Conservation (phyloP, 805 yeast species). For the Starmerella apicola region DNA sequence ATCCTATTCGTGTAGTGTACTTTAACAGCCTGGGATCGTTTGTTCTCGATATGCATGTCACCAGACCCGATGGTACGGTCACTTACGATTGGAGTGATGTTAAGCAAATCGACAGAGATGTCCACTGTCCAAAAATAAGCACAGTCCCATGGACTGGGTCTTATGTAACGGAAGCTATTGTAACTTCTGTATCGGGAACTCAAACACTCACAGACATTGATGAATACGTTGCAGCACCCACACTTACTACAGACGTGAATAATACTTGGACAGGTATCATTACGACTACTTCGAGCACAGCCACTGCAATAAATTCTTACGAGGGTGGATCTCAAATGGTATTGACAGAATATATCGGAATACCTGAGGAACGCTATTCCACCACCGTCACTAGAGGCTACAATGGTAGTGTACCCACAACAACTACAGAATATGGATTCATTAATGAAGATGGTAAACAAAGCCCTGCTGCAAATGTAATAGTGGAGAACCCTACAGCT, state of each 20-base stretch:
- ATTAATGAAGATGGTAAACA: not conserved
- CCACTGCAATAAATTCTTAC: constrained; percentile 1
- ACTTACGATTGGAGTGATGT: not conserved
- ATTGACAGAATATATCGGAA: not conserved
- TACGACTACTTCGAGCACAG: constrained; percentile 1
- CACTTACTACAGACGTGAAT: not conserved
- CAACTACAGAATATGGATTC: not conserved
- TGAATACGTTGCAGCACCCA: not conserved
- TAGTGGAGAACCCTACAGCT: constrained; percentile 1
- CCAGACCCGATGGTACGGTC: not conserved
- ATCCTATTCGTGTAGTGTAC: not conserved
- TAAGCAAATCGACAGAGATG: not conserved
- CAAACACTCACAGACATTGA: not conserved
- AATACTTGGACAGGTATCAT: not conserved
- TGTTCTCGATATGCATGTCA: not conserved
- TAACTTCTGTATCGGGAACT: not conserved
- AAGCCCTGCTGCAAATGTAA: not conserved
- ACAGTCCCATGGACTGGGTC: constrained; percentile 2
- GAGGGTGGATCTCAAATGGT: too few relatives aligned
- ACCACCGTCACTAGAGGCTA: not conserved
- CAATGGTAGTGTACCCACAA: constrained; percentile 1
- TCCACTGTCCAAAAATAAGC: not conserved
- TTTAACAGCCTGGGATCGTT: not conserved
- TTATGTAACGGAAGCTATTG: not conserved
- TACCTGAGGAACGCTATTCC: constrained; percentile 2